Evolutionary conservation across 352 stramenopile species (phyloP).

Genomic region (Globisporangium cylindrosporum): DNA sequence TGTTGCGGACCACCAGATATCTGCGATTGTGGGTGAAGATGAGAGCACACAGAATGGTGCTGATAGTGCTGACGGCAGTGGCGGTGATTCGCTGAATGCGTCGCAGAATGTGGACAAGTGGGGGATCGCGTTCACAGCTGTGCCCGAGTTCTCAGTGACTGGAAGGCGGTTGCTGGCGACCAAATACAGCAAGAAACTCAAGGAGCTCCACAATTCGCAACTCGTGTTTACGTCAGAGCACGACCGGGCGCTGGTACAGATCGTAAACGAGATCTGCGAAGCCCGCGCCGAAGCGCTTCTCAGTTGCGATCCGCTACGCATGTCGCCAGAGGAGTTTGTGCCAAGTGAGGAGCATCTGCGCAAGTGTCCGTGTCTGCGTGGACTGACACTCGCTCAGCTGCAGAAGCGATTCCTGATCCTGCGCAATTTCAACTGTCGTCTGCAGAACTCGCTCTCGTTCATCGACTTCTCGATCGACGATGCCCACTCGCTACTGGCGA

Average conservation of each 20-base stretch:
- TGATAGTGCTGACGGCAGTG: neutral
- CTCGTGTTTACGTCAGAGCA: conserved; percentile 59
- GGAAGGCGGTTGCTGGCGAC: conserved; percentile 64
- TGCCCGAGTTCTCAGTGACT: conserved; percentile 83
- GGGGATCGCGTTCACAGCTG: conserved; percentile 83
- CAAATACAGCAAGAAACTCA: conserved; percentile 67
- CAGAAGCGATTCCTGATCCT: conserved; percentile 83
- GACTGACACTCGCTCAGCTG: conserved; percentile 48
- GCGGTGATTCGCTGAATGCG: conserved; percentile 12
- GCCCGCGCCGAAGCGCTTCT: conserved; percentile 66
- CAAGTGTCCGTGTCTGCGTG: conserved; percentile 40
- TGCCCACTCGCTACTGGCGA: conserved; percentile 56
- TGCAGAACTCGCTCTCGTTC: conserved; percentile 84
- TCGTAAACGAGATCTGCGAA: conserved; percentile 86
- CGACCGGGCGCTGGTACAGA: conserved; percentile 70
- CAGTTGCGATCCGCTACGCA: conserved; percentile 81
- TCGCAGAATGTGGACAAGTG: conserved; percentile 60
- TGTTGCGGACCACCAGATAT: neutral
- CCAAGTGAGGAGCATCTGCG: conserved; percentile 65
- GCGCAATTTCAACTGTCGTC: conserved; percentile 84
- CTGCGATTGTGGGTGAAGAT: conserved; percentile 11
- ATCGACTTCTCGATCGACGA: conserved; percentile 79
- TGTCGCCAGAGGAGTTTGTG: conserved; percentile 77
- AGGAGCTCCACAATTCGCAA: conserved; percentile 63
- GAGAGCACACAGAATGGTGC: conserved; percentile 4